These are phyloP conservation scores for Blastomyces parvus DNA, from an alignment of 2,329 filamentous ascomycete species.

Conservation along the genomic window DNA sequence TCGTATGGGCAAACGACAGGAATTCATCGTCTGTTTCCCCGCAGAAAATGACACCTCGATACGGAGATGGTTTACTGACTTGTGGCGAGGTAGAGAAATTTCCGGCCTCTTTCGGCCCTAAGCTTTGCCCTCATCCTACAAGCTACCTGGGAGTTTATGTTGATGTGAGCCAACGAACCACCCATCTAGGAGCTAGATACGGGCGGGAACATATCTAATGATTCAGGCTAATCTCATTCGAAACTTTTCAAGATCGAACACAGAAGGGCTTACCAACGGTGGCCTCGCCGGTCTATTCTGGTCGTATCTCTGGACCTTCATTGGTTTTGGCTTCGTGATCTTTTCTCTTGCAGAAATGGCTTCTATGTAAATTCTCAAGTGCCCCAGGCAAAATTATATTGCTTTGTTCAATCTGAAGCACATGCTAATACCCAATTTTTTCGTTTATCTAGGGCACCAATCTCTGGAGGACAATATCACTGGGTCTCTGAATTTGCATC, in stretches of 20 bases:
- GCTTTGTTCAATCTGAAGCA: background rate
- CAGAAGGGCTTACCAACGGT: slow-evolving; percentile 18
- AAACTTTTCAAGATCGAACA: slow-evolving; percentile 18
- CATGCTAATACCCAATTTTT: background rate
- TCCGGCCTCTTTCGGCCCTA: slow-evolving; percentile 26
- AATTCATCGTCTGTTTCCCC: slow-evolving; percentile 22
- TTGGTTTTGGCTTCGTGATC: slow-evolving; percentile 58
- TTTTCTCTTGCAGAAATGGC: slow-evolving; percentile 55
- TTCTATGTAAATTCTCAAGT: slow-evolving; percentile 23
- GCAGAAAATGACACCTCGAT: background rate
- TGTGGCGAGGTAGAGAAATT: slow-evolving; percentile 22
- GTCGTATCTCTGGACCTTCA: slow-evolving; percentile 41
- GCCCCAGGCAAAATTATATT: background rate
- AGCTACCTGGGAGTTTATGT: slow-evolving; percentile 29
- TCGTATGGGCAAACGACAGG: slow-evolving; percentile 27
- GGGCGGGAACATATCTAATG: background rate
- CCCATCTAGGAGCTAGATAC: background rate
- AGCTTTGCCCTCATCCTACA: slow-evolving; percentile 30
- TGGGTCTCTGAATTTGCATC: slow-evolving; percentile 50
- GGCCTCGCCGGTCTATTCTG: slow-evolving; percentile 22
- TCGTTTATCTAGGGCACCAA: slow-evolving; percentile 38
- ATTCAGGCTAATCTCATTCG: slow-evolving; percentile 4
- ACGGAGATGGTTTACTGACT: background rate
- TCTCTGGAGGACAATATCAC: slow-evolving; percentile 50
- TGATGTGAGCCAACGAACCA: slow-evolving; percentile 21